These are phyloP conservation scores for Fraxinus ornus DNA, from an alignment of 305 asterid genomes.

Conservation along the genomic window DNA sequence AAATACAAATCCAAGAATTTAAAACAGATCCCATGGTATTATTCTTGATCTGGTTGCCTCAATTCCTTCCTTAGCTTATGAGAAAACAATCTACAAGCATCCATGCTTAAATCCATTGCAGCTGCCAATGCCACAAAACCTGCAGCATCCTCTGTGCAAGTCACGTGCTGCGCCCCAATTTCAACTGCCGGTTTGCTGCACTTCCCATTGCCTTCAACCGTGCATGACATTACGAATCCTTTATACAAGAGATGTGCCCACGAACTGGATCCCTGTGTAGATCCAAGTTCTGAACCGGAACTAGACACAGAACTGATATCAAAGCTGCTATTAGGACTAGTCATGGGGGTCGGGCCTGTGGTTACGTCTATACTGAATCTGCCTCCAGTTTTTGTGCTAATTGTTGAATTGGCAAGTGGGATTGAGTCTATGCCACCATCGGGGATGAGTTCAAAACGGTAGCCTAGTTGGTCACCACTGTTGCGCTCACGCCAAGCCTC, in stretches of 20 bases:
- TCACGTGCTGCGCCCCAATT: constrained; percentile 86
- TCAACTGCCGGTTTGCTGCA: constrained; percentile 82
- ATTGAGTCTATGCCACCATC: constrained; percentile 72
- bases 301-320: constrained; percentile 68
- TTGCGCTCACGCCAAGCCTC: constrained; percentile 82
- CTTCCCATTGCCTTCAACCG: constrained; percentile 61
- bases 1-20: not conserved
- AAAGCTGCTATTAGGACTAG: constrained; percentile 85
- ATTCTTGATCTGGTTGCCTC: constrained; percentile 57
- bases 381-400: constrained; percentile 64
- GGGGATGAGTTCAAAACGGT: constrained; percentile 84
- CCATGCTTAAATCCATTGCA: constrained; percentile 89
- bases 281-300: constrained; percentile 66
- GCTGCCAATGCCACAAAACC: constrained; percentile 92
- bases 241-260: constrained; percentile 72
- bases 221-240: constrained; percentile 89
- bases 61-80: constrained; percentile 74
- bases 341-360: constrained; percentile 68
- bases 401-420: constrained; percentile 59
- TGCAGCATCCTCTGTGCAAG: constrained; percentile 94
- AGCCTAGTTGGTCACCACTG: constrained; percentile 51
- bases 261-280: constrained; percentile 64
- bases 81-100: constrained; percentile 73
- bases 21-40: not conserved
- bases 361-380: constrained; percentile 69